Percentiles rank a stretch among this genome's conserved stretches.
phyloP scores from a whole-genome alignment of 179 eudicot genomes.

The Carnegiea gigantea region DNA sequence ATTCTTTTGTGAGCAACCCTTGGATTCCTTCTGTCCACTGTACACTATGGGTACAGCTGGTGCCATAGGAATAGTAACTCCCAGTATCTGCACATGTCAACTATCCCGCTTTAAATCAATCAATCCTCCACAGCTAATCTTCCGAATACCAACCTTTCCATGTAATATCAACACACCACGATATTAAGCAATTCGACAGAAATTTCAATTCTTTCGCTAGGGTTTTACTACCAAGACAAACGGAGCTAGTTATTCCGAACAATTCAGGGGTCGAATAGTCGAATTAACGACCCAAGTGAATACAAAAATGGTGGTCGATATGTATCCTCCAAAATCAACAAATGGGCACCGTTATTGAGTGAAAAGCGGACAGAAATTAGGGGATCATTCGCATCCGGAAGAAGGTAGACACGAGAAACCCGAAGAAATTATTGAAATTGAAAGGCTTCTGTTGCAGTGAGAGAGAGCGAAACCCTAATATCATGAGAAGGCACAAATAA shows the following conservation, averaged over 20 bases:
- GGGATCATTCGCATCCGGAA: neutral
- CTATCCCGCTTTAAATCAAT: neutral
- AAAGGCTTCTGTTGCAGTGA: neutral
- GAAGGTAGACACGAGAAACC: neutral
- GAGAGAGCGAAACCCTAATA: neutral
- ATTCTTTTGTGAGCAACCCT: slow-evolving; percentile 18
- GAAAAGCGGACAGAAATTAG: neutral
- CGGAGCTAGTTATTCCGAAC: neutral
- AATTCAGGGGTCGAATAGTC: slow-evolving; percentile 3
- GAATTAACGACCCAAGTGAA: neutral
- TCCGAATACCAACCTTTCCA: slow-evolving; percentile 11
- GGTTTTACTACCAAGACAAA: neutral
- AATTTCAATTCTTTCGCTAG: neutral
- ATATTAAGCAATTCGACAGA: neutral
- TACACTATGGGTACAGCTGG: slow-evolving; percentile 30
- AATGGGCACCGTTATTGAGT: neutral
- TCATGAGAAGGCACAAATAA: neutral
- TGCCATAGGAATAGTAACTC: slow-evolving; percentile 25
- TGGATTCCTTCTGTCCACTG: slow-evolving; percentile 28
- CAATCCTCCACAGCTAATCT: slow-evolving; percentile 6
- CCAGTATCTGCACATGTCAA: slow-evolving; percentile 26
- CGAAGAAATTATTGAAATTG: neutral
- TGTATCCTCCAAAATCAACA: neutral
- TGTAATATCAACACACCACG: neutral
- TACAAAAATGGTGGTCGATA: neutral